Evolutionary conservation across 768 basidiomycete species (phyloP), one percentile per base, ranked within the genome.

Genomic region (Psilocybe azurescens): DNA sequence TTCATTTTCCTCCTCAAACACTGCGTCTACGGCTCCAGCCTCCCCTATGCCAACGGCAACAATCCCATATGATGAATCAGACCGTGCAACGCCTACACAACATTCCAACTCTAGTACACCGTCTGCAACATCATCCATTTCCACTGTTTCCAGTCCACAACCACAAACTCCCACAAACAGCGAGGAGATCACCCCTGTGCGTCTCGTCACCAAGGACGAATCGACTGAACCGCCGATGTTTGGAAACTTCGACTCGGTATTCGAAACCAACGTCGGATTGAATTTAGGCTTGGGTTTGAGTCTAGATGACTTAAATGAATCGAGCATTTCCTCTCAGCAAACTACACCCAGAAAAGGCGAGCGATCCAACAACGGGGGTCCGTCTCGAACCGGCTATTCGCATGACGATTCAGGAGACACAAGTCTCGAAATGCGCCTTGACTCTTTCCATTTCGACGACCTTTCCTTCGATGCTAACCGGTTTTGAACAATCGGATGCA

Each of bases 381-480:
- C 54, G 16, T 52, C 58, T 28, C 48, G 28, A 47, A 50, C 47
- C 18, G 44, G 54, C 29, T 49, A 57, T 39, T 18, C 39, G 38
- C 51, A 57, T 24, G 51, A 62, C 9, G 73, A 65, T 41, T 68
- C 71, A 39, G 73, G 68, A 36, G 83, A 88, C 54, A 62, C 75
- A 63, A 83, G 81, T 63, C 74, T 87, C 53, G 87, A 91, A 77
- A 86, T 89, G 88, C 78, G 75, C 39, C 83, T 91, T 13, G 87
- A 90, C 69, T 90, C 90, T 33, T 77, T 91, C 57, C 88, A 89
- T 70, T 91, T 91, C 70, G 90, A 91, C 65, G 79, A 83, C 1
- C 66, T 91, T 49, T 89, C 87, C 56, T 89, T 91, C 58, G 88
- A 91, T 70, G 79, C 81, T 28, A 84, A 87, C 64, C 79, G 78